Evolutionary conservation across 2,329 filamentous ascomycete genomes (phyloP), one percentile per base, ranked within the genome.

Genomic region (Diplodia corticola): DNA sequence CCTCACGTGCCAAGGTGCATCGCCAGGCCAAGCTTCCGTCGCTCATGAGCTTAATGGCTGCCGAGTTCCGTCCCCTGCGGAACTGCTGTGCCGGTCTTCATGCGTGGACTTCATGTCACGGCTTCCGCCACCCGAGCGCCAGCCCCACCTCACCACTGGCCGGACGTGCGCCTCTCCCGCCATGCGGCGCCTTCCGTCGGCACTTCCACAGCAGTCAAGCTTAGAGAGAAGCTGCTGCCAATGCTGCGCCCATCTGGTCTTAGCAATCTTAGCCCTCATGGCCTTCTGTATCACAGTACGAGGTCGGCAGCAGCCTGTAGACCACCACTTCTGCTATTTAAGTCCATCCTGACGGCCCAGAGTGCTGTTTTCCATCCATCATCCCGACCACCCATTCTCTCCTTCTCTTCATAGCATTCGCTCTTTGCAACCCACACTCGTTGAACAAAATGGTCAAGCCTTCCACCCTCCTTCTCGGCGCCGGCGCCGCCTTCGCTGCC

Each of bases 361-460:
- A 49, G 40, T 30, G 30, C 33, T 65, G 22, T 60, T 50, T 51
- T 35, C 7, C n/a, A 30, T 22, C 20, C 53, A 33, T 50, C 63
- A 49, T 30, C 33, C 40, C n/a, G n/a, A n/a, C n/a, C 63, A 65
- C 44, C 50, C 63, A 26, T 48, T 59, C 63, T 22, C 37, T 61
- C 35, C 46, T 54, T 54, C 44, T 22, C 49, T 24, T 46, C 12
- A 15, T 22, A 55, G 22, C 54, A 60, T 40, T 33, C 64, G 24
- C 64, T 66, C 55, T 61, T 66, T 61, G 5, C 54, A 66, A 13
- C 44, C 30, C 26, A 60, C 54, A 53, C 51, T 65, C 63, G 44
- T 65, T 65, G 53, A 59, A 57, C 44, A 66, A 61, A 61, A 66
- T 66, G 64, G 64, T 66, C 55, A 60, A 61, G 33, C 24, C 48